Percentiles rank a stretch among this genome's conserved stretches.
phyloP scores from a whole-genome alignment of 169 alveolate genomes.

The Plasmodium relictum region DNA sequence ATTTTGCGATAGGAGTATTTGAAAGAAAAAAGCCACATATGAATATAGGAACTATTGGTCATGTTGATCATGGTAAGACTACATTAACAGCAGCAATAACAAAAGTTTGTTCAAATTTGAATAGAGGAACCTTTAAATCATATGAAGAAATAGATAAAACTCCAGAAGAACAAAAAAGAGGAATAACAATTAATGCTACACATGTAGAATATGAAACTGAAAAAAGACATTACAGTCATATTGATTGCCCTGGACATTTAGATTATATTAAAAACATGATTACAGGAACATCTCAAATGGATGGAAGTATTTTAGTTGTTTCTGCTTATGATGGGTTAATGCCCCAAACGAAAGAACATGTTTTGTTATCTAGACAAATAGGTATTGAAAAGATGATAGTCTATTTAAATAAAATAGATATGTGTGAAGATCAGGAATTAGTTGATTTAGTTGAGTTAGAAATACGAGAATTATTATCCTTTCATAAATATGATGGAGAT shows the following conservation, averaged over 20 bases:
- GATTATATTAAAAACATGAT: slow-evolving; percentile 98
- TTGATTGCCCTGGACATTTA: slow-evolving; percentile 98
- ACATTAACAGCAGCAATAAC: slow-evolving; percentile 97
- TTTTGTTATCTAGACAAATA: slow-evolving; percentile 92
- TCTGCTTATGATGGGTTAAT: slow-evolving; percentile 97
- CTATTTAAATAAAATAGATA: slow-evolving; percentile 94
- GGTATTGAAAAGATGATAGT: slow-evolving; percentile 94
- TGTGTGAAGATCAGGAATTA: slow-evolving; percentile 94
- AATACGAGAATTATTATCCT: slow-evolving; percentile 91
- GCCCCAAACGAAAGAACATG: slow-evolving; percentile 96
- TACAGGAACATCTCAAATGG: slow-evolving; percentile 97
- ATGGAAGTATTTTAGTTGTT: slow-evolving; percentile 96
- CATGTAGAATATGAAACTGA: slow-evolving; percentile 93
- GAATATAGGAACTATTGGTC: slow-evolving; percentile 97
- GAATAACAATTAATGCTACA: slow-evolving; percentile 95
- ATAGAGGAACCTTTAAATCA: slow-evolving; percentile 82
- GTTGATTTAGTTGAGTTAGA: slow-evolving; percentile 97
- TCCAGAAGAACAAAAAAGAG: slow-evolving; percentile 96
- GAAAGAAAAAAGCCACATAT: slow-evolving; percentile 94
- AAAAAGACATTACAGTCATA: slow-evolving; percentile 95
- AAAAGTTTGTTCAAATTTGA: slow-evolving; percentile 85
- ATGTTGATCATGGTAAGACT: slow-evolving; percentile 97
- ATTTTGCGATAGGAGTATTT: slow-evolving; percentile 88
- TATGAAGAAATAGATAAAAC: slow-evolving; percentile 92
- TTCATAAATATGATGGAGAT: slow-evolving; percentile 93